Evolutionary conservation across 345 rosid species (phyloP).

Genomic region (Physaria fendleri): DNA sequence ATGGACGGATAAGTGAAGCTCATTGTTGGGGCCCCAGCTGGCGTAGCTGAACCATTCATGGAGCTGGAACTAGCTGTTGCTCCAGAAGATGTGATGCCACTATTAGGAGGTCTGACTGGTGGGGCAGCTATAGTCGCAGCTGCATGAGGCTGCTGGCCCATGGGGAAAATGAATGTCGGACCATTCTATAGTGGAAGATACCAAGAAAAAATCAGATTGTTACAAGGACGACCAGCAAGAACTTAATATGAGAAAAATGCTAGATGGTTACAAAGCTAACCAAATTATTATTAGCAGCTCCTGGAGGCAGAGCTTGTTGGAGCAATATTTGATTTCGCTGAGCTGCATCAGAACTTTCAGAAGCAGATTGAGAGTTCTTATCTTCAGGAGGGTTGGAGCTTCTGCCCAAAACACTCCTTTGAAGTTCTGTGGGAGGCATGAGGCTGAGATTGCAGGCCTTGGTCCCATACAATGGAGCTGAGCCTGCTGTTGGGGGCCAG

Average conservation of each 20-base stretch:
- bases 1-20: constrained; percentile 64
- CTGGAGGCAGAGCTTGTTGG: constrained; percentile 66
- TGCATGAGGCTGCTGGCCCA: constrained; percentile 64
- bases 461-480: constrained; percentile 54
- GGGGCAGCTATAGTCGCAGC: constrained; percentile 57
- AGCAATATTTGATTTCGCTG: constrained; percentile 69
- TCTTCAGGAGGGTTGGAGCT: constrained; percentile 31
- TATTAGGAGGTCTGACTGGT: constrained; percentile 39
- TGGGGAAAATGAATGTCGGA: constrained; percentile 68
- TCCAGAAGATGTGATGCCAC: constrained; percentile 31
- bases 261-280: constrained; percentile 27
- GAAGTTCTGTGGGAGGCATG: constrained; percentile 51
- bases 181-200: constrained; percentile 38
- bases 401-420: constrained; percentile 21
- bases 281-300: constrained; percentile 54
- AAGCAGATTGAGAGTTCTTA: constrained; percentile 38
- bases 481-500: constrained; percentile 67
- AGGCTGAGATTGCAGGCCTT: constrained; percentile 58
- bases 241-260: background rate
- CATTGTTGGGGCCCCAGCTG: constrained; percentile 48
- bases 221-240: too few species aligned
- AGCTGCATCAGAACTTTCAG: constrained; percentile 40
- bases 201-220: background rate
- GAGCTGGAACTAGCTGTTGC: too few species aligned
- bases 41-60: too few species aligned